Evolutionary conservation across 1,139 yeast genomes (phyloP).

Genomic region (Taphrina wiesneri): DNA sequence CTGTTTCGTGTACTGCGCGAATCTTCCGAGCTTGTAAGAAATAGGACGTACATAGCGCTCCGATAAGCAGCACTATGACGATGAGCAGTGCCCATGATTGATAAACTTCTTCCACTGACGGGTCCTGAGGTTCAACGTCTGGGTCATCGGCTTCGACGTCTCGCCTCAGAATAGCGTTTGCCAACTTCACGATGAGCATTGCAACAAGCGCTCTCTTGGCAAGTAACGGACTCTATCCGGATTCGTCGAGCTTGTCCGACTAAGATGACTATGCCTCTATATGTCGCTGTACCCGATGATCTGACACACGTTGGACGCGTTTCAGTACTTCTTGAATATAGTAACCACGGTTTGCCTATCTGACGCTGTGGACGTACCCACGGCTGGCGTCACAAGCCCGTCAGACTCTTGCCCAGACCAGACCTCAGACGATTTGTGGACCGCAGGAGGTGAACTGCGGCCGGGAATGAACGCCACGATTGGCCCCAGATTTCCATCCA

Average conservation of each 20-base stretch:
- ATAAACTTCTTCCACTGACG: conserved; percentile 93
- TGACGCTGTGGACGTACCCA: neutral
- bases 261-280: neutral
- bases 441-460: neutral
- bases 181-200: conserved; percentile 6
- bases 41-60: conserved; percentile 94
- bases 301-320: neutral
- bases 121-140: conserved; percentile 57
- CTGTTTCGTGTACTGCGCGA: conserved; percentile 95
- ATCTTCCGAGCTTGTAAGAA: conserved; percentile 87
- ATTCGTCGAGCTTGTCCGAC: no score
- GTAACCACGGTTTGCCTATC: neutral
- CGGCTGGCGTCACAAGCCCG: neutral
- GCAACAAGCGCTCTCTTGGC: neutral
- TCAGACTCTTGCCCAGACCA: neutral
- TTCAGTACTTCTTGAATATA: neutral
- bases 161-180: conserved; percentile 21
- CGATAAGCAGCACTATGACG: conserved; percentile 71
- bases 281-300: no score
- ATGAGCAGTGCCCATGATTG: conserved; percentile 97
- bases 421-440: no score
- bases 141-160: conserved; percentile 33
- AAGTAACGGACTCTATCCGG: no score
- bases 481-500: neutral
- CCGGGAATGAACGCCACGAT: neutral